Evolutionary conservation across 371 early-diverging fungal species (phyloP), one percentile per base, ranked within the genome.

Genomic region (Mortierella sp.): DNA sequence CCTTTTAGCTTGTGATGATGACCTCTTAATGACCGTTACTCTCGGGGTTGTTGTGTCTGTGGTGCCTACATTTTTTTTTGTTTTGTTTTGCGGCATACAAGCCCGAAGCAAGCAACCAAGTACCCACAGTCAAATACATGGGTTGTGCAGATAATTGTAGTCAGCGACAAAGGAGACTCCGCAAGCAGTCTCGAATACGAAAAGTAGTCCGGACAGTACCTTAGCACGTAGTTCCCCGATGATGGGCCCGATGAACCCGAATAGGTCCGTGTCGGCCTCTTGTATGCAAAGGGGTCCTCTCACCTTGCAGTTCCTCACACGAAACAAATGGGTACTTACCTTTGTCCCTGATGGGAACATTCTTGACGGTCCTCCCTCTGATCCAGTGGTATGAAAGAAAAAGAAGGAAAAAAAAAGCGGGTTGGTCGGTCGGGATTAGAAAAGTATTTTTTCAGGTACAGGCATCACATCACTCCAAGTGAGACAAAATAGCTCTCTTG

Each of bases 381-480:
- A 31, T 19, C 34, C 63, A 34, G 19, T 34, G 14, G 19, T 34
- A 34, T 10, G n/a, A n/a, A n/a, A n/a, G n/a, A n/a, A n/a, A n/a
- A n/a, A n/a, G n/a, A 58, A 31, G 31, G 16, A 60, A 13, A 13
- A 31, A 14, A 11, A 6, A 60, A n/a, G 26, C 58, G 58, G 58
- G 63, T 63, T 34, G 63, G 63, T n/a, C n/a, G n/a, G n/a, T n/a
- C n/a, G n/a, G 60, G 63, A 63, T 63, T 34, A 63, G 34, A 63
- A 60, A 34, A 34, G n/a, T 13, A 14, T 60, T 28, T 58, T 60
- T 26, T 13, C 60, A 63, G 21, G 63, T 34, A 63, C 34, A 14
- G 14, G 26, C 10, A 58, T 28, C 58, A n/a, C 6, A 31, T 31
- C 63, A 8, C 14, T 11, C 14, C 14, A 34, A 34, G 34, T 63